Percentiles rank a stretch among this genome's conserved stretches.
These are phyloP conservation scores for Trifolium dubium DNA, from an alignment of 306 rosid species.

Conservation along the genomic window DNA sequence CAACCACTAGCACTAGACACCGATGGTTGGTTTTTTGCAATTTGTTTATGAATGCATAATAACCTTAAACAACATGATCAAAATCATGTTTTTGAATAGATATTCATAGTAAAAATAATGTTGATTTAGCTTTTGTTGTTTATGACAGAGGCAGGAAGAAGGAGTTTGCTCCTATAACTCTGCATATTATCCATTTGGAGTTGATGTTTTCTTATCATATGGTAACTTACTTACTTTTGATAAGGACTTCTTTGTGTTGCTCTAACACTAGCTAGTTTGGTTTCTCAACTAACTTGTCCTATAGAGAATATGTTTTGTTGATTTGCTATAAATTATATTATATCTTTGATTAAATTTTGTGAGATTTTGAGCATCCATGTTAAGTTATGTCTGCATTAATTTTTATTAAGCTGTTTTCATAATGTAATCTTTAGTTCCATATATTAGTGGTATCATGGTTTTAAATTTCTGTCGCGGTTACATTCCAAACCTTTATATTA, in stretches of 20 bases:
- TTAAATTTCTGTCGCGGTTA: no score
- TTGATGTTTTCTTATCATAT: constrained; percentile 93
- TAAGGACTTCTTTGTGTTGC: no score
- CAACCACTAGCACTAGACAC: no score
- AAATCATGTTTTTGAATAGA: constrained; percentile 16
- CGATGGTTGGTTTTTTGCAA: no score
- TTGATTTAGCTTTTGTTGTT: constrained; percentile 36
- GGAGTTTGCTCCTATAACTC: constrained; percentile 73
- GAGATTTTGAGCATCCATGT: neutral
- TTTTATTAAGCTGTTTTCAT: neutral
- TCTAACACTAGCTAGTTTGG: no score
- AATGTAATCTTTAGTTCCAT: neutral
- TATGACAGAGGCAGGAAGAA: constrained; percentile 88
- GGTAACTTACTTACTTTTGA: no score
- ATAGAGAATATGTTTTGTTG: constrained; percentile 2
- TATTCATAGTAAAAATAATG: neutral
- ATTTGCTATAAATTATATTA: neutral
- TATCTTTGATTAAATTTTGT: neutral
- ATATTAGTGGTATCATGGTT: neutral
- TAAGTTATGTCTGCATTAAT: neutral
- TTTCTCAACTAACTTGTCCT: constrained; percentile 13
- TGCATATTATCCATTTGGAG: constrained; percentile 95
- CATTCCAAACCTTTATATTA: neutral
- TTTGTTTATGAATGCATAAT: no score
- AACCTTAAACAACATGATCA: neutral